Percentiles rank a stretch among this genome's conserved stretches.
Conservation (phyloP, 257 asterid genomes). For the Solanum tacnaense region DNA sequence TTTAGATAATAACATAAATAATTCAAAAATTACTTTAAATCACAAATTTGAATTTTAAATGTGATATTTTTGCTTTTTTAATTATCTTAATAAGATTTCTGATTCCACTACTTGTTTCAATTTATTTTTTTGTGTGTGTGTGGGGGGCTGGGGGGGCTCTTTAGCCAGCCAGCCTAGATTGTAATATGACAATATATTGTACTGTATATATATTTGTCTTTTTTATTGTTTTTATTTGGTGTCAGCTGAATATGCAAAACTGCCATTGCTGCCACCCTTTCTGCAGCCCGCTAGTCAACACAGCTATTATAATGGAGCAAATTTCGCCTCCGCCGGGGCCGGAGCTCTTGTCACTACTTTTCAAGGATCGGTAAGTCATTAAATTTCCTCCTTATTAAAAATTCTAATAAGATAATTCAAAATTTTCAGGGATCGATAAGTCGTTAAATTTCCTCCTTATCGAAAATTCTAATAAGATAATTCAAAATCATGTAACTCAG, state of each 20-base stretch:
- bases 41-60: no score
- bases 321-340: constrained; percentile 71
- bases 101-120: no score
- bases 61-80: no score
- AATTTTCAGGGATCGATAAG: constrained; percentile 36
- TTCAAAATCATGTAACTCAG: not conserved
- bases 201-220: not conserved
- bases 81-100: no score
- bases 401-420: no score
- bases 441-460: no score
- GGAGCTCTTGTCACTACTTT: constrained; percentile 52
- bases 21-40: no score
- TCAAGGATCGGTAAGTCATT: constrained; percentile 30
- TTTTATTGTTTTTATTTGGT: not conserved
- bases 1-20: no score
- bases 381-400: no score
- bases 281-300: constrained; percentile 22
- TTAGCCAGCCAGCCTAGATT: not conserved
- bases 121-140: no score
- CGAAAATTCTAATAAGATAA: no score
- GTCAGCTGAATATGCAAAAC: constrained; percentile 45
- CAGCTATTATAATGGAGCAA: constrained; percentile 27
- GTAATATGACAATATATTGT: not conserved
- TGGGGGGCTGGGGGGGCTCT: not conserved
- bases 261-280: constrained; percentile 46